Conservation (phyloP, 768 basidiomycete species). For the Suillus weaverae region DNA sequence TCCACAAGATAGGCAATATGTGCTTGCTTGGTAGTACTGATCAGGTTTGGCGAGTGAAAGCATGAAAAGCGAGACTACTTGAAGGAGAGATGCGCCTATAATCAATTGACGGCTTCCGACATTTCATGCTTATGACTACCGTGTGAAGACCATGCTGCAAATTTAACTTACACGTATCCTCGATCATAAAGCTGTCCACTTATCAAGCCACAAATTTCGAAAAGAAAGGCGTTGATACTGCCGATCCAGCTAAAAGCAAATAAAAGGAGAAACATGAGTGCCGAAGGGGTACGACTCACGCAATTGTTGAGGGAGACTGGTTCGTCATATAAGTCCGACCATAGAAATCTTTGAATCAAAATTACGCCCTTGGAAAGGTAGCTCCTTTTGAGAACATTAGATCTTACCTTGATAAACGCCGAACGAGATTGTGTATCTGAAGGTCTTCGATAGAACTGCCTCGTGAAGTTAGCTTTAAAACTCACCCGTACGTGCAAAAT, state of each 20-base stretch:
- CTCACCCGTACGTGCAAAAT: slow-evolving; percentile 39
- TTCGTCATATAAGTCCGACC: slow-evolving; percentile 36
- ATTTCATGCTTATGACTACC: not conserved
- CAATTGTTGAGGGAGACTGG: slow-evolving; percentile 38
- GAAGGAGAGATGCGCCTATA: slow-evolving; percentile 29
- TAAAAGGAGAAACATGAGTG: not conserved
- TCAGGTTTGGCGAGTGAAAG: slow-evolving; percentile 45
- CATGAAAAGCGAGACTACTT: slow-evolving; percentile 41
- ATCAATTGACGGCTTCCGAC: slow-evolving; percentile 20
- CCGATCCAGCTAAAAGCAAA: slow-evolving; percentile 42
- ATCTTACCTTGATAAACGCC: slow-evolving; percentile 44
- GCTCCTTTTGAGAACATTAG: not conserved
- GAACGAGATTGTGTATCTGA: slow-evolving; percentile 39
- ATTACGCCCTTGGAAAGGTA: not conserved
- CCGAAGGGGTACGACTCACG: slow-evolving; percentile 27
- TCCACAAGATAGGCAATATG: not conserved
- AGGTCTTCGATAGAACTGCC: not conserved
- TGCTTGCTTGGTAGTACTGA: slow-evolving; percentile 43
- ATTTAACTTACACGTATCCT: slow-evolving; percentile 47
- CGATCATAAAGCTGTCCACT: slow-evolving; percentile 51
- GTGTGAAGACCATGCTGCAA: no score
- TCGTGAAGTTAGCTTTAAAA: not conserved
- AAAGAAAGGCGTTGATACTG: slow-evolving; percentile 48
- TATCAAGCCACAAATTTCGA: slow-evolving; percentile 44
- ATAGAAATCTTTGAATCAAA: slow-evolving; percentile 37